A percentile compares a stretch with the other conserved stretches of the same genome.
Evolutionary conservation across 768 basidiomycete genomes (phyloP).

Genomic region (Mycena rebaudengoi): DNA sequence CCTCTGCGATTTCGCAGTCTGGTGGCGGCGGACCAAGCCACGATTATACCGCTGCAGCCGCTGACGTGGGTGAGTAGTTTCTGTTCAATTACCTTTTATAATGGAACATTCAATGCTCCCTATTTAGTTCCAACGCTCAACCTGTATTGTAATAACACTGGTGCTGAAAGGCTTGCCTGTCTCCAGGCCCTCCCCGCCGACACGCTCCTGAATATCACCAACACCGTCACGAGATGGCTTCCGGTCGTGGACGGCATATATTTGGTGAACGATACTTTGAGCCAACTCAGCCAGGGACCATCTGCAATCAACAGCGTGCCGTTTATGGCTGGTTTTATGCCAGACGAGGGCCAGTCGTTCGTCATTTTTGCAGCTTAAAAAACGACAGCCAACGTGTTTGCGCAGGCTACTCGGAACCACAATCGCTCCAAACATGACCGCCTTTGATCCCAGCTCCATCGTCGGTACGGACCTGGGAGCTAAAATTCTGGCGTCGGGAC

Average conservation of each 20-base stretch:
- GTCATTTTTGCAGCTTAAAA: background rate
- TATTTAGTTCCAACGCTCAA: constrained; percentile 17
- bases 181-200: constrained; percentile 27
- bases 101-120: background rate
- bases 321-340: constrained; percentile 28
- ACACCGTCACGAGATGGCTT: constrained; percentile 13
- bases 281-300: constrained; percentile 20
- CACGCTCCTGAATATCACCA: constrained; percentile 24
- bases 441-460: constrained; percentile 16
- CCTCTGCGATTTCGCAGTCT: constrained; percentile 34
- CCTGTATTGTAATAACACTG: constrained; percentile 19
- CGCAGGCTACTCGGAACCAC: constrained; percentile 14
- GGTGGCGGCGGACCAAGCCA: constrained; percentile 1
- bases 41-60: constrained; percentile 10
- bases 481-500: constrained; percentile 18
- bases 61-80: constrained; percentile 17
- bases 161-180: constrained; percentile 18
- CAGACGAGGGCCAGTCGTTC: constrained; percentile 30
- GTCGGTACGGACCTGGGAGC: constrained; percentile 9
- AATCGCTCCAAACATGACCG: constrained; percentile 23
- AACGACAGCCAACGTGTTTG: background rate
- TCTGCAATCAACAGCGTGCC: constrained; percentile 26
- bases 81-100: background rate
- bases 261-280: constrained; percentile 14
- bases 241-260: constrained; percentile 24